A percentile compares a stretch with the other conserved stretches of the same genome.
Conservation (phyloP, 371 early-diverging fungal genomes). For the Nematocida ironsii region DNA sequence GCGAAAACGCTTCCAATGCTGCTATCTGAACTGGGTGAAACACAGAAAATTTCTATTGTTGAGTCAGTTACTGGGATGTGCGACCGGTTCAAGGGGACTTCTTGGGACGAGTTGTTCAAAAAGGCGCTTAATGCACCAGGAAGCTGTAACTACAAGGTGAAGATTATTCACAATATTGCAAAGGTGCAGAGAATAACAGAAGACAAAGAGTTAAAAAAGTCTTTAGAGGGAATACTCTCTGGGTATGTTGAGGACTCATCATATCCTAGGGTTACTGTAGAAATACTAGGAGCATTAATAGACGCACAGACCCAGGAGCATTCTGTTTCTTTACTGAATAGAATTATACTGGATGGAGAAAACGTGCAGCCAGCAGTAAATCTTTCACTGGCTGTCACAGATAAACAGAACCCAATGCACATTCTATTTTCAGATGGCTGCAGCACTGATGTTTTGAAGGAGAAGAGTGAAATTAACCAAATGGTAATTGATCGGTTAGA, state of each 20-base stretch:
- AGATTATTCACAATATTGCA: conserved; percentile 60
- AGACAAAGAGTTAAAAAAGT: conserved; percentile 40
- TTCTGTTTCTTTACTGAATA: conserved; percentile 65
- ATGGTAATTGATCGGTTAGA: conserved; percentile 31
- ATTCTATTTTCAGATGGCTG: background rate
- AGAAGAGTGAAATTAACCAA: background rate
- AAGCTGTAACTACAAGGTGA: conserved; percentile 63
- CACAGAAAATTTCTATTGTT: conserved; percentile 63
- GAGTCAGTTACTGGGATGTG: conserved; percentile 65
- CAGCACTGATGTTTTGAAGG: background rate
- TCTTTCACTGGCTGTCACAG: conserved; percentile 38
- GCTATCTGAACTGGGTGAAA: conserved; percentile 60
- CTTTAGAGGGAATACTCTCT: conserved; percentile 56
- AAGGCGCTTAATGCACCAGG: conserved; percentile 56
- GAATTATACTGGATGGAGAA: conserved; percentile 68
- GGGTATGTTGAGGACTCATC: conserved; percentile 69
- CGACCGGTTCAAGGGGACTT: conserved; percentile 44
- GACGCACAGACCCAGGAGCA: conserved; percentile 48
- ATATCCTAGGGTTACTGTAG: conserved; percentile 64
- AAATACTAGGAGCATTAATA: conserved; percentile 65
- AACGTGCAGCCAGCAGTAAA: conserved; percentile 58
- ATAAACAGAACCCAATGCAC: conserved; percentile 4
- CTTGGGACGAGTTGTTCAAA: conserved; percentile 62
- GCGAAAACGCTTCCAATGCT: conserved; percentile 61
- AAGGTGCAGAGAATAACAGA: conserved; percentile 30